Percentiles rank a stretch among this genome's conserved stretches.
These are phyloP conservation scores for Ophiostoma angusticollis DNA, from an alignment of 2,329 filamentous ascomycete species.

Conservation along the genomic window DNA sequence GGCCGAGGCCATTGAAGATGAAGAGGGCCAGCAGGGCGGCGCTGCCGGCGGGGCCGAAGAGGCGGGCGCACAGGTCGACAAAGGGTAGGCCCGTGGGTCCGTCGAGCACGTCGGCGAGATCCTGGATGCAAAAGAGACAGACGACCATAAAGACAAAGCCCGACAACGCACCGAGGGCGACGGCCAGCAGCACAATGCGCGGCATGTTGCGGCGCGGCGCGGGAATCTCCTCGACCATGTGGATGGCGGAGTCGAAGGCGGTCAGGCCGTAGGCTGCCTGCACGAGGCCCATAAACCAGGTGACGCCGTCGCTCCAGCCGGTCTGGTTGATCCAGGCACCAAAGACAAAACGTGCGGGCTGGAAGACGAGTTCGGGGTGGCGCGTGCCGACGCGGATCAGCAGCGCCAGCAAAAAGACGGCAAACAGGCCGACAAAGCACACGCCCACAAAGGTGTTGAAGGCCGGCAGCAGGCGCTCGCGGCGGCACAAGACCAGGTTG, in stretches of 20 bases:
- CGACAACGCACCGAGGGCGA: constrained; percentile 23
- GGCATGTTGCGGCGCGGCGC: constrained; percentile 21
- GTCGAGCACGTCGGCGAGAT: constrained; percentile 15
- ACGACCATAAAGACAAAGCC: constrained; percentile 18
- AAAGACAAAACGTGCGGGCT: constrained; percentile 19
- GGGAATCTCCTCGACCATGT: constrained; percentile 26
- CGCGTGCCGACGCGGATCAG: constrained; percentile 11
- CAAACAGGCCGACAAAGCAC: constrained; percentile 20
- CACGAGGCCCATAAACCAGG: constrained; percentile 20
- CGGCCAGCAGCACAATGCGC: constrained; percentile 20
- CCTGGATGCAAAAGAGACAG: constrained; percentile 10
- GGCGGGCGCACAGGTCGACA: constrained; percentile 29
- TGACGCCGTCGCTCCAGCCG: constrained; percentile 24
- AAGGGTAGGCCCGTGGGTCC: constrained; percentile 31
- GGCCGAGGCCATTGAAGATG: constrained; percentile 32
- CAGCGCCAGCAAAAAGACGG: constrained; percentile 21
- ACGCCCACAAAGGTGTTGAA: constrained; percentile 48
- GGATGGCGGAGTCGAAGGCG: constrained; percentile 21
- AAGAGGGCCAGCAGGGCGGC: constrained; percentile 28
- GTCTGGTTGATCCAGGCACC: constrained; percentile 19
- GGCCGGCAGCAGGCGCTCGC: constrained; percentile 32
- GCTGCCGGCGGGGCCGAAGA: constrained; percentile 24
- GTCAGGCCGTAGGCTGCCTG: constrained; percentile 23
- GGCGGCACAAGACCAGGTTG: constrained; percentile 29
- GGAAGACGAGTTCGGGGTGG: constrained; percentile 13